Evolutionary conservation across 1,284 basidiomycete species (phyloP), one percentile per base, ranked within the genome.

Genomic region (Cutaneotrichosporon sp.): DNA sequence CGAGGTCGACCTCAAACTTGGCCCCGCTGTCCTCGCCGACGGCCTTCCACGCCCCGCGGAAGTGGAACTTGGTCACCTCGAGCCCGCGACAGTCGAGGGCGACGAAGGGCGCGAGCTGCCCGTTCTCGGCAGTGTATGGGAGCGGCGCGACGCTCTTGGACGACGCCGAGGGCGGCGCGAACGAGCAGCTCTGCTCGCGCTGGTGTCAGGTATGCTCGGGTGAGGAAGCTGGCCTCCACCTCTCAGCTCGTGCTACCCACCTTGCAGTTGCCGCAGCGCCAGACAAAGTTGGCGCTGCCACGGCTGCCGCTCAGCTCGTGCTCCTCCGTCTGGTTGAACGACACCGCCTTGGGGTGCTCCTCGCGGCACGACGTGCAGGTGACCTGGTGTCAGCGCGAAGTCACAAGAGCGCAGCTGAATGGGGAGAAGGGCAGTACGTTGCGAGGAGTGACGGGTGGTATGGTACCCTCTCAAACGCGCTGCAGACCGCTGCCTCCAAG

Each of bases 171-270:
- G 71, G 63, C 3, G 69, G 63, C 13, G 74, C 62, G 66, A 80
- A 77, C 8, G 71, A 75, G n/a, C 77, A 77, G 2, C 78, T 79
- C 63, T 79, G 77, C 66, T 80, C 78, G 67, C 74, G 76, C 78
- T 80, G 34, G 14, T 1, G 55, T 54, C 33, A 60, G 52, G 22
- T 10, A n/a, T n/a, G n/a, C n/a, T n/a, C n/a, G n/a, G n/a, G n/a
- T n/a, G n/a, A n/a, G 25, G n/a, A n/a, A 29, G 29, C 29, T 29
- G 29, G 29, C 29, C 29, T n/a, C n/a, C n/a, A n/a, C n/a, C n/a
- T n/a, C n/a, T n/a, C n/a, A n/a, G n/a, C n/a, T n/a, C n/a, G n/a
- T n/a, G n/a, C 29, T 9, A 43, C 73, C 36, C 50, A 79, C 79
- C 69, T 80, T 80, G 69, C 79, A 80, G 54, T 78, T 70, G 1